Evolutionary conservation across 108 stramenopile genomes (phyloP).

Genomic region (Cyclotella choctawhatcheeana): DNA sequence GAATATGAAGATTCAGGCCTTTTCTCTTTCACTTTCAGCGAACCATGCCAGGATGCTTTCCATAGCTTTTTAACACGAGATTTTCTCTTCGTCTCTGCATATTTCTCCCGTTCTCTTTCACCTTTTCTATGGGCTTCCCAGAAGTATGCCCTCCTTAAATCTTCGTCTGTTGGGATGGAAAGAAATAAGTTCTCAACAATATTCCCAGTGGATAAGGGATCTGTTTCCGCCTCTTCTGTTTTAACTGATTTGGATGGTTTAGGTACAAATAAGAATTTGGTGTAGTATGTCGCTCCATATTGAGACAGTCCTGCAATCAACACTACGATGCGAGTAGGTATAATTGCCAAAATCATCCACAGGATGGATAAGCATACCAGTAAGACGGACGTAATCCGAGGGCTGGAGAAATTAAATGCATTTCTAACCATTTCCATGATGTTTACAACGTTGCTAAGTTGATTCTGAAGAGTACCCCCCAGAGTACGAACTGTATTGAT

Average conservation of each 20-base stretch:
- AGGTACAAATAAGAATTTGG: constrained; percentile 41
- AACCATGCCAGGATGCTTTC: constrained; percentile 76
- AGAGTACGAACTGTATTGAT: constrained; percentile 77
- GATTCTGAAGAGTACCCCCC: constrained; percentile 73
- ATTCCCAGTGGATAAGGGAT: constrained; percentile 32
- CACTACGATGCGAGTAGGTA: constrained; percentile 51
- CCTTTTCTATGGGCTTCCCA: constrained; percentile 74
- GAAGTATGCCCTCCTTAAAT: constrained; percentile 78
- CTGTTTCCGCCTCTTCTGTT: constrained; percentile 17
- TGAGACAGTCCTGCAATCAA: constrained; percentile 61
- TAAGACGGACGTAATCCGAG: constrained; percentile 45
- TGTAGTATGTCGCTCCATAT: constrained; percentile 59
- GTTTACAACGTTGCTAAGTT: constrained; percentile 69
- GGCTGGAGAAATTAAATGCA: constrained; percentile 80
- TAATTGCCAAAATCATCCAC: constrained; percentile 46
- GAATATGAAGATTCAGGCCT: constrained; percentile 14
- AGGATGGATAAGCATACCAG: constrained; percentile 34
- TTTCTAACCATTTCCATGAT: constrained; percentile 70
- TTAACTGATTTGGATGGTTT: constrained; percentile 12
- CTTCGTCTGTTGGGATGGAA: constrained; percentile 83
- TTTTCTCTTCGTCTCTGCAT: constrained; percentile 57
- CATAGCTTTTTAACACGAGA: constrained; percentile 70
- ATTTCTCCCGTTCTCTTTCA: constrained; percentile 56
- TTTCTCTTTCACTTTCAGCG: constrained; percentile 51
- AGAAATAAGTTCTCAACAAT: constrained; percentile 69